Evolutionary conservation across 2,329 filamentous ascomycete genomes (phyloP).

Genomic region (Fusarium poae): DNA sequence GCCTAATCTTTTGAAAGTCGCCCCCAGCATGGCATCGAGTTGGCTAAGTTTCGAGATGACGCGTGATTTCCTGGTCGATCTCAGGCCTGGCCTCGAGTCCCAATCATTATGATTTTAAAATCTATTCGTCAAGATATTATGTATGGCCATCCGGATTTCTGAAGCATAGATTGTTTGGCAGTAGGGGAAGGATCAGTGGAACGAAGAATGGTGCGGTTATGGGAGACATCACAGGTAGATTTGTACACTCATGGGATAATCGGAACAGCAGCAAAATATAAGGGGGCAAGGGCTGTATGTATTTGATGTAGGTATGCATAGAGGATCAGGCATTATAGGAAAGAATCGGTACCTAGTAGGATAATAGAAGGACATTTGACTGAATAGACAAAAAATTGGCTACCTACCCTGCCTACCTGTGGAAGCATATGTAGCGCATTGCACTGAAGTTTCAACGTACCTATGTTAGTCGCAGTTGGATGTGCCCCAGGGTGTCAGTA

Average conservation of each 20-base stretch:
- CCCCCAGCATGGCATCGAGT: constrained; percentile 97
- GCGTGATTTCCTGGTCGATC: constrained; percentile 81
- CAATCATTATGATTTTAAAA: constrained; percentile 46
- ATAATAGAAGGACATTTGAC: constrained; percentile 27
- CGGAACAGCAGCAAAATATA: constrained; percentile 12
- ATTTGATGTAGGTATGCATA: constrained; percentile 26
- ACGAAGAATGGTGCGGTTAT: constrained; percentile 24
- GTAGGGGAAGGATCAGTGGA: constrained; percentile 15
- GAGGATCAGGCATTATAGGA: constrained; percentile 12
- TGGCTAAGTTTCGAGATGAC: constrained; percentile 98
- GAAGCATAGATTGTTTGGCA: constrained; percentile 13
- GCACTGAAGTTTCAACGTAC: background rate
- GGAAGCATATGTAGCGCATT: background rate
- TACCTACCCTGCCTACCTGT: background rate
- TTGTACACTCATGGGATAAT: constrained; percentile 35
- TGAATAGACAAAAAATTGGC: constrained; percentile 40
- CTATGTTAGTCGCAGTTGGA: background rate
- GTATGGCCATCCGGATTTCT: constrained; percentile 18
- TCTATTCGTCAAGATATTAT: constrained; percentile 38
- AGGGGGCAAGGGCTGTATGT: constrained; percentile 1
- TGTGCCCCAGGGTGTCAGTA: background rate
- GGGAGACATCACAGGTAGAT: constrained; percentile 31
- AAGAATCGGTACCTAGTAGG: constrained; percentile 10
- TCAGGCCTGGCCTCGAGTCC: constrained; percentile 62
- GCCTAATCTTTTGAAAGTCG: constrained; percentile 95